Conservation (phyloP, 208 protist genomes). For the Acanthamoeba polyphaga region DNA sequence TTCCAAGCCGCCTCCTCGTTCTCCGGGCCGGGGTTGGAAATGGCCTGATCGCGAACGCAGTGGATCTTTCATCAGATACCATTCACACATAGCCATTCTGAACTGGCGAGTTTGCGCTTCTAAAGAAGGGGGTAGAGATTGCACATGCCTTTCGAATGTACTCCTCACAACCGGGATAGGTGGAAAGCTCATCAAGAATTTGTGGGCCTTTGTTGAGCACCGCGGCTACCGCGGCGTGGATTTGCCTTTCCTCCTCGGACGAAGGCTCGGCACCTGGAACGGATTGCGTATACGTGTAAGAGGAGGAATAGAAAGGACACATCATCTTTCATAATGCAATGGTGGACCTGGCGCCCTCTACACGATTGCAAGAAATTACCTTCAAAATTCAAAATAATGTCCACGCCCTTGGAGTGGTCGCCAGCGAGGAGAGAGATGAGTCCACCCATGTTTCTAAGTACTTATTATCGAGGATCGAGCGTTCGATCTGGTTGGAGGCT, state of each 20-base stretch:
- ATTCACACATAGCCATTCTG: too few species aligned
- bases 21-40: slow-evolving; percentile 86
- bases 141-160: slow-evolving; percentile 83
- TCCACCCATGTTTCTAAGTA: slow-evolving; percentile 29
- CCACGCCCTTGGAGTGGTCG: slow-evolving; percentile 53
- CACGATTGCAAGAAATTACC: slow-evolving; percentile 12
- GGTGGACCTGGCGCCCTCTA: neutral
- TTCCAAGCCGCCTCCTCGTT: slow-evolving; percentile 89
- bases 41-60: slow-evolving; percentile 84
- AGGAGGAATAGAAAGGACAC: neutral
- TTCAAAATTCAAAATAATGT: slow-evolving; percentile 74
- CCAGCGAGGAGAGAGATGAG: slow-evolving; percentile 45
- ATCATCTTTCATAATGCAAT: neutral
- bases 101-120: too few species aligned
- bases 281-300: neutral
- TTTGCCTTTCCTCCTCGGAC: slow-evolving; percentile 82
- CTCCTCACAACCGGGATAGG: slow-evolving; percentile 84
- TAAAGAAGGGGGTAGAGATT: too few species aligned
- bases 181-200: slow-evolving; percentile 80
- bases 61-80: neutral
- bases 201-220: slow-evolving; percentile 80
- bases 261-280: slow-evolving; percentile 79
- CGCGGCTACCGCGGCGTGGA: slow-evolving; percentile 77
- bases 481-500: neutral
- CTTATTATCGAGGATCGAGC: neutral